Evolutionary conservation across 495 filamentous ascomycete genomes (phyloP).

Genomic region (Hypoxylon lienhwacheense): DNA sequence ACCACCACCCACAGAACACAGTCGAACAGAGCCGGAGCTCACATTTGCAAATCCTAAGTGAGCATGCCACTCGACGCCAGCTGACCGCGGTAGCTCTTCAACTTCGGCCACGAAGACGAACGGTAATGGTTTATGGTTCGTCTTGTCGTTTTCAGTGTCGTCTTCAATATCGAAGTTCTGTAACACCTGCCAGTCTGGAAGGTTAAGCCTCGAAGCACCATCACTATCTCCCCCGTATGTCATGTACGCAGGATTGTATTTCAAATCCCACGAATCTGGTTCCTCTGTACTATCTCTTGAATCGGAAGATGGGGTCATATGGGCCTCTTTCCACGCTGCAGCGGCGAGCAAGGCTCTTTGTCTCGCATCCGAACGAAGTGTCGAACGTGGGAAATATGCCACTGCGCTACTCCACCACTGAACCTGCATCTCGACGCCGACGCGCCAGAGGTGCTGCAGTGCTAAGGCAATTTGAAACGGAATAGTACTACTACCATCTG

Average conservation of each 20-base stretch:
- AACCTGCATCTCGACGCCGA: slow-evolving; percentile 72
- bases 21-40: slow-evolving; percentile 16
- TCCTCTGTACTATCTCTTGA: slow-evolving; percentile 41
- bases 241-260: slow-evolving; percentile 52
- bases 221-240: slow-evolving; percentile 29
- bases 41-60: slow-evolving; percentile 38
- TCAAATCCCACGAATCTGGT: slow-evolving; percentile 74
- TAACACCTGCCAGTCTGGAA: slow-evolving; percentile 43
- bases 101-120: slow-evolving; percentile 75
- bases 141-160: background rate
- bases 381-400: slow-evolving; percentile 61
- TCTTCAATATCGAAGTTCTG: slow-evolving; percentile 34
- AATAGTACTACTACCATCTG: slow-evolving; percentile 26
- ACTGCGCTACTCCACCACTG: slow-evolving; percentile 72
- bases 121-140: slow-evolving; percentile 43
- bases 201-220: slow-evolving; percentile 14
- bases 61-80: slow-evolving; percentile 74
- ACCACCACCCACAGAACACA: slow-evolving; percentile 3
- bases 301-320: slow-evolving; percentile 13
- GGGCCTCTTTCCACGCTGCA: slow-evolving; percentile 43
- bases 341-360: slow-evolving; percentile 30
- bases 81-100: slow-evolving; percentile 66
- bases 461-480: slow-evolving; percentile 53
- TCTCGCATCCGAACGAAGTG: slow-evolving; percentile 14
- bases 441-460: slow-evolving; percentile 87